phyloP scores from a whole-genome alignment of 2,329 filamentous ascomycete genomes.

The Fusarium tricinctum region DNA sequence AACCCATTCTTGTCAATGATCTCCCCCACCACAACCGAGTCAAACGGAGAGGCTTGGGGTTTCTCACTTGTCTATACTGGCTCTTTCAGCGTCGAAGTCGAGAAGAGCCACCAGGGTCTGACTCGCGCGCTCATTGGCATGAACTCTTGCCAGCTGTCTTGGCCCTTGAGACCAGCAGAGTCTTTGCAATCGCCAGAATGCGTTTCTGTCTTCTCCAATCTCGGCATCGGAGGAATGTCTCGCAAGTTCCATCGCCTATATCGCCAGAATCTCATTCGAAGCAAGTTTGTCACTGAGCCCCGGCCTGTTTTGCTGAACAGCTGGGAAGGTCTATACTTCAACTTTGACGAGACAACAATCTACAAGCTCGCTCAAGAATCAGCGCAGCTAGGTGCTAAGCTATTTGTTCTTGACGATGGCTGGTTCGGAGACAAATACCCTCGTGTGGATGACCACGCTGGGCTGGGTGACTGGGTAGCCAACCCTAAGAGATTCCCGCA shows the following conservation, averaged over 20 bases:
- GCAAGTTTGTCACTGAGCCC: slow-evolving; percentile 65
- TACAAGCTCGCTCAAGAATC: slow-evolving; percentile 68
- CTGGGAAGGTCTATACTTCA: slow-evolving; percentile 74
- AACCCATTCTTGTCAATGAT: slow-evolving; percentile 74
- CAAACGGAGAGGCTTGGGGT: slow-evolving; percentile 72
- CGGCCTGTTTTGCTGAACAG: slow-evolving; percentile 73
- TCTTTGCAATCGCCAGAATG: slow-evolving; percentile 73
- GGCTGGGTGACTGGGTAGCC: slow-evolving; percentile 73
- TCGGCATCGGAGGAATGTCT: slow-evolving; percentile 73
- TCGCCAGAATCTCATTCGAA: slow-evolving; percentile 71
- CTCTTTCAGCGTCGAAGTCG: slow-evolving; percentile 72
- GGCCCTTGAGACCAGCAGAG: slow-evolving; percentile 68
- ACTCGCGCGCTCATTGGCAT: slow-evolving; percentile 72
- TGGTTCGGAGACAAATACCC: slow-evolving; percentile 75
- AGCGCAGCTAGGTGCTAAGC: slow-evolving; percentile 70
- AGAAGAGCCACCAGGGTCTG: slow-evolving; percentile 72
- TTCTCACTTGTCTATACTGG: slow-evolving; percentile 76
- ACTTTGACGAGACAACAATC: slow-evolving; percentile 70
- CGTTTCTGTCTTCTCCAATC: slow-evolving; percentile 71
- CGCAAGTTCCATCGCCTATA: slow-evolving; percentile 73
- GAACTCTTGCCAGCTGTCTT: slow-evolving; percentile 72
- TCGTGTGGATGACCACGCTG: slow-evolving; percentile 68
- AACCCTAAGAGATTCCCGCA: slow-evolving; percentile 72
- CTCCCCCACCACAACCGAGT: slow-evolving; percentile 70
- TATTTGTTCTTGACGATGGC: slow-evolving; percentile 76